A percentile compares a stretch with the other conserved stretches of the same genome.
phyloP scores from a whole-genome alignment of 805 yeast species.

The Saturnispora dispora region DNA sequence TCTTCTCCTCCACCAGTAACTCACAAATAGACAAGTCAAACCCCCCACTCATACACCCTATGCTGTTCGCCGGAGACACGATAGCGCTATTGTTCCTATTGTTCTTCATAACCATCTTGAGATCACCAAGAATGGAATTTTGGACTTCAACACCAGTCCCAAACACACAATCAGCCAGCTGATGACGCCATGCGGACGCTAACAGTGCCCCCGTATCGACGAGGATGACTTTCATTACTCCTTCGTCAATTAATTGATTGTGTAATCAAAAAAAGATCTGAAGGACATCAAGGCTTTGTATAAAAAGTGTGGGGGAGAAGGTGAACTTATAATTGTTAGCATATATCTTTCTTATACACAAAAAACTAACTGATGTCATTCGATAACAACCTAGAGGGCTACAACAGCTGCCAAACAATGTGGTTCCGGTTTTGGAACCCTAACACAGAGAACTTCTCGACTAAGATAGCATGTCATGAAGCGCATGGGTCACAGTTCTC shows the following conservation, averaged over 20 bases:
- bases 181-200: conserved; percentile 1
- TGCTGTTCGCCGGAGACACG: conserved; percentile 45
- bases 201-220: neutral
- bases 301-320: neutral
- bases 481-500: conserved; percentile 45
- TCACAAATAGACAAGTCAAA: conserved; percentile 34
- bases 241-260: neutral
- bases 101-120: neutral
- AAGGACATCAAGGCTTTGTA: neutral
- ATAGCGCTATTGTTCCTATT: conserved; percentile 20
- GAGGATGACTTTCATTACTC: neutral
- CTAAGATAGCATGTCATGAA: conserved; percentile 34
- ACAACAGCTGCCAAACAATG: conserved; percentile 31
- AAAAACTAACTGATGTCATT: conserved; percentile 12
- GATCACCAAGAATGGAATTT: neutral
- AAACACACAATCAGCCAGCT: neutral
- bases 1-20: conserved; percentile 14
- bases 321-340: neutral
- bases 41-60: conserved; percentile 45
- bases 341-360: neutral
- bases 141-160: neutral
- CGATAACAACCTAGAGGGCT: conserved; percentile 30
- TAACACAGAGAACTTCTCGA: conserved; percentile 30
- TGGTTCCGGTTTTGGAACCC: conserved; percentile 37
- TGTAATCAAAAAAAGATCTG: neutral